Base-by-base conservation (phyloP, 169 alveolate genomes). In the Eimeria necatrix region DNA sequence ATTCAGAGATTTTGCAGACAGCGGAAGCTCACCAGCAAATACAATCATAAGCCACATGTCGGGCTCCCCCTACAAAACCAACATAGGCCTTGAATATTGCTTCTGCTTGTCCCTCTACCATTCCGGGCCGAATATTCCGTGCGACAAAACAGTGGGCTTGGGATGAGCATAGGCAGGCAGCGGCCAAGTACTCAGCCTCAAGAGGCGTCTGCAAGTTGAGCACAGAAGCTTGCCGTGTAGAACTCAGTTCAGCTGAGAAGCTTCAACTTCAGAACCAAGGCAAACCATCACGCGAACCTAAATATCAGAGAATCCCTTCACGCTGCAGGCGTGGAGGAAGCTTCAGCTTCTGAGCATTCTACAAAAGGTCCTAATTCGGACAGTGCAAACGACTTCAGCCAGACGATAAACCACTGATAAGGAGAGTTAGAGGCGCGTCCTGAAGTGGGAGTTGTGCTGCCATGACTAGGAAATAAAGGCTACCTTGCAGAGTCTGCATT, bases 41-140 rank as follows among this genome's bases (percentile, higher is more conserved):
- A 60, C 95, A 93, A 81, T 81, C 93, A 81, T 93, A 93, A 3
- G 95, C 95, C 9, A 70, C 95, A 74, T 93, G 95, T 18, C 95
- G 41, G 22, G 95, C 93, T 10, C 93, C 95, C 85, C 95, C 95
- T 12, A 70, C 93, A 20, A 73, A 52, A 49, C 89, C 91, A 24
- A 68, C 87, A 70, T 56, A 93, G 12, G 90, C 93, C 80, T 83
- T 61, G 56, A 93, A 93, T 22, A 93, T 78, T 20, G 93, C 93
- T 81, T 83, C 95, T 9, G 56, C 95, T 68, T 83, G 93, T 10
- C 86, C 88, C 64, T 83, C 95, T 20, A 83, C 88, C 93, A 81
- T 81, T 53, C 93, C 89, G 8, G 76, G n/a, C 24, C 70, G 70
- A 14, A 64, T 32, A 18, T 59, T 83, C 51, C 88, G 52, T 88